Conservation (phyloP, 352 stramenopile genomes). For the Phytophthora chlamydospora region DNA sequence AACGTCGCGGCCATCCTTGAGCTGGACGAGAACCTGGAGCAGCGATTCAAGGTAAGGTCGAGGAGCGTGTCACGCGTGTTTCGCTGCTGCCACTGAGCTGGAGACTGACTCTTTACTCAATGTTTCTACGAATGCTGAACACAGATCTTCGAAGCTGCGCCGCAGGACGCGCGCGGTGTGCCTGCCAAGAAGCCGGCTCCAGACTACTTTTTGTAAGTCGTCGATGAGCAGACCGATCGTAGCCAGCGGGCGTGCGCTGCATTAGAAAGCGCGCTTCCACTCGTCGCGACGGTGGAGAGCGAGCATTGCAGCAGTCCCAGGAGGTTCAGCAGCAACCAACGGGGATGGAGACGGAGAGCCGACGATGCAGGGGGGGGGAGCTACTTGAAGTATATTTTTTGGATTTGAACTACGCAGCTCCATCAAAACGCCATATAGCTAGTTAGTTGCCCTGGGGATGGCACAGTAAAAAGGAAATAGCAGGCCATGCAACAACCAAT, state of each 20-base stretch:
- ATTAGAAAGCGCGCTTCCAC: conserved; percentile 42
- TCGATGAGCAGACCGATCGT: conserved; percentile 22
- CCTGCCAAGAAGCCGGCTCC: conserved; percentile 98
- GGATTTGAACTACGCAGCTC: conserved; percentile 22
- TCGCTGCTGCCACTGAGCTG: conserved; percentile 12
- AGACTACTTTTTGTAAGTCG: conserved; percentile 98
- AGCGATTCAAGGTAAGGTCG: conserved; percentile 80
- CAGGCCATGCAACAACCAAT: conserved; percentile 1
- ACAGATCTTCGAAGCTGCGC: conserved; percentile 98
- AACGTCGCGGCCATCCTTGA: conserved; percentile 99
- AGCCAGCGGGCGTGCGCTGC: conserved; percentile 36
- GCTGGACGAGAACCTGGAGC: conserved; percentile 96
- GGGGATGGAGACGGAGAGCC: conserved; percentile 12
- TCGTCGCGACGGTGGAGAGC: conserved; percentile 21
- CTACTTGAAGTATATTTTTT: conserved; percentile 46
- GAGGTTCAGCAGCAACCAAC: conserved; percentile 15
- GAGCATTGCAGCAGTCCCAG: conserved; percentile 27
- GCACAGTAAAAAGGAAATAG: conserved; percentile 25
- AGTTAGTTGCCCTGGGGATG: conserved; percentile 10
- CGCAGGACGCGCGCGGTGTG: conserved; percentile 96
- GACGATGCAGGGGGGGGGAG: conserved; percentile 15
- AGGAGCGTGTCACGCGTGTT: background rate
- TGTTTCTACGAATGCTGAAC: conserved; percentile 23
- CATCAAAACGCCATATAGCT: conserved; percentile 19
- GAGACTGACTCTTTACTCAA: conserved; percentile 16